Evolutionary conservation across 176 grass and related monocot genomes (phyloP).

Genomic region (Tillandsia fasciculata): DNA sequence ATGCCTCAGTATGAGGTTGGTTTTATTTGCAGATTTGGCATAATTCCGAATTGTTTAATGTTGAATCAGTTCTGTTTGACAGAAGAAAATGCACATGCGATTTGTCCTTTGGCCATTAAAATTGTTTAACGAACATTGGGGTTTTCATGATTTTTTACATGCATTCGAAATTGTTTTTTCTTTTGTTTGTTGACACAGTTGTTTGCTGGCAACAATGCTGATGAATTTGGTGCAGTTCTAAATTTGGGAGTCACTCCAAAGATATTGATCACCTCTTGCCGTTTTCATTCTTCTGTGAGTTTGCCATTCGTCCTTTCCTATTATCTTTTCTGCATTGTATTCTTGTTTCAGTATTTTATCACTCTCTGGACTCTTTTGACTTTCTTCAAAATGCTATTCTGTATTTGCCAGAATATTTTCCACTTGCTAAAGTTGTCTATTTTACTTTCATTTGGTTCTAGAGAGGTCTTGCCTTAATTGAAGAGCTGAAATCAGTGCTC

Average conservation of each 20-base stretch:
- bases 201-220: constrained; percentile 84
- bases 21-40: too few species aligned
- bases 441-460: constrained; percentile 24
- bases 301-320: constrained; percentile 1
- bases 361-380: background rate
- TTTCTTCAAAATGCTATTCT: background rate
- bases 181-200: constrained; percentile 35
- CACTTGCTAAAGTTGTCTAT: background rate
- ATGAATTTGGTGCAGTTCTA: constrained; percentile 76
- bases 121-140: background rate
- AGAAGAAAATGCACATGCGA: too few species aligned
- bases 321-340: background rate
- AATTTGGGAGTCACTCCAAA: constrained; percentile 56
- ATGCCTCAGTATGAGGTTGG: too few species aligned
- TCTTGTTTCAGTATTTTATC: constrained; percentile 8
- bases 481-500: constrained; percentile 75
- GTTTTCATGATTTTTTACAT: background rate
- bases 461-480: constrained; percentile 74
- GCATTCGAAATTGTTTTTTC: background rate
- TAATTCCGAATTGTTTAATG: too few species aligned
- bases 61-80: too few species aligned
- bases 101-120: too few species aligned
- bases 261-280: constrained; percentile 85
- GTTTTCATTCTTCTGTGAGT: constrained; percentile 76
- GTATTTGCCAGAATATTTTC: constrained; percentile 10